A percentile compares a stretch with the other conserved stretches of the same genome.
These are phyloP conservation scores for Lepiota brunneoincarnata DNA, from an alignment of 768 basidiomycete genomes.

Conservation along the genomic window DNA sequence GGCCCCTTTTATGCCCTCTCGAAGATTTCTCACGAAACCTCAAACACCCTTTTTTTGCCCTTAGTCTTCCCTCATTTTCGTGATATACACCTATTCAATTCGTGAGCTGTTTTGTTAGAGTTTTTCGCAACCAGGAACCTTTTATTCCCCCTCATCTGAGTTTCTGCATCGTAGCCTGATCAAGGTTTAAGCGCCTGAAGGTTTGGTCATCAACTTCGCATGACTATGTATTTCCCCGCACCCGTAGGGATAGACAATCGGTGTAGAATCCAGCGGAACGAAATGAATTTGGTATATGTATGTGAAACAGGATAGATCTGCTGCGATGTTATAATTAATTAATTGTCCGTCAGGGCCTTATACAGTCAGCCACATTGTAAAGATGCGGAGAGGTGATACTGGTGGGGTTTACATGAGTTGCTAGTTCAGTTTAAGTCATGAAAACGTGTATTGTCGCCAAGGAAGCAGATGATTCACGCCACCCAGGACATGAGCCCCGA, in stretches of 20 bases:
- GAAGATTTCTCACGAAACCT: not conserved
- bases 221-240: too few relatives aligned
- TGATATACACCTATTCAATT: slow-evolving; percentile 2
- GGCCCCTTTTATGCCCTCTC: not conserved
- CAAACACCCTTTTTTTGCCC: not conserved
- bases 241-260: not conserved
- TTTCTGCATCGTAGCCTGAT: not conserved
- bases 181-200: not conserved
- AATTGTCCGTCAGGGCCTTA: too few relatives aligned
- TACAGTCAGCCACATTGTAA: too few relatives aligned
- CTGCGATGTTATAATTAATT: not conserved
- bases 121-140: slow-evolving; percentile 3
- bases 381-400: too few relatives aligned
- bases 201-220: too few relatives aligned
- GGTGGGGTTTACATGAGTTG: too few relatives aligned
- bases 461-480: too few relatives aligned
- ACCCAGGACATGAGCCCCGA: not conserved
- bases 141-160: not conserved
- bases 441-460: too few relatives aligned
- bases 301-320: not conserved
- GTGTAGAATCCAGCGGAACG: not conserved
- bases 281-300: not conserved
- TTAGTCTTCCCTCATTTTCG: not conserved
- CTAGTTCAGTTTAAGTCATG: too few relatives aligned
- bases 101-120: not conserved